Evolutionary conservation across 345 rosid genomes (phyloP).

Genomic region (Durio zibethinus): DNA sequence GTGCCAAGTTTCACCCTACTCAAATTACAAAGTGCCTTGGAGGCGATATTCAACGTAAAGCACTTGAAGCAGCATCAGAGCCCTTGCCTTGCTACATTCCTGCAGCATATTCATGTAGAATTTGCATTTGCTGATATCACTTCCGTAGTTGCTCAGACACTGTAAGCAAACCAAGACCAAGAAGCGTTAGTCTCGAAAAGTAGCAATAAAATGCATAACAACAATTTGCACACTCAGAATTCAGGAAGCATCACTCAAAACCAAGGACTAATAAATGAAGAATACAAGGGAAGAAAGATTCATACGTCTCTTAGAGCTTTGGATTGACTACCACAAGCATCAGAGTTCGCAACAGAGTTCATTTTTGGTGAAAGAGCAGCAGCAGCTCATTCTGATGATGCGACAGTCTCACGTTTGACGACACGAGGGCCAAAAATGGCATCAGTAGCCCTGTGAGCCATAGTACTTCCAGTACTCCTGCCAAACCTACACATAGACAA

Average conservation of each 20-base stretch:
- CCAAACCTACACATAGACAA: constrained; percentile 29
- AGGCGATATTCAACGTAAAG: neutral
- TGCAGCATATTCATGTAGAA: constrained; percentile 52
- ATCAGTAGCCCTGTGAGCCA: constrained; percentile 53
- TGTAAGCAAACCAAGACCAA: constrained; percentile 5
- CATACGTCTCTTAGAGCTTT: constrained; percentile 48
- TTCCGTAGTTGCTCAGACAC: constrained; percentile 41
- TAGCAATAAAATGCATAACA: neutral
- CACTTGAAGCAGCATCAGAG: constrained; percentile 17
- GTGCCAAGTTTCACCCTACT: neutral
- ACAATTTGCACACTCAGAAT: neutral
- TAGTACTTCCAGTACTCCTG: constrained; percentile 39
- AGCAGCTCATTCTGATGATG: constrained; percentile 34
- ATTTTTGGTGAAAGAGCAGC: constrained; percentile 23
- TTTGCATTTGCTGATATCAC: constrained; percentile 47
- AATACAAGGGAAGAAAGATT: neutral
- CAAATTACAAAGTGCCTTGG: neutral
- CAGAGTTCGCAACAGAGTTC: constrained; percentile 20
- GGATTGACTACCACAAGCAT: constrained; percentile 40
- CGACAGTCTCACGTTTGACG: constrained; percentile 37
- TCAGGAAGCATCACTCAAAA: neutral
- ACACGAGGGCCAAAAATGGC: constrained; percentile 47
- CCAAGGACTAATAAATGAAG: neutral
- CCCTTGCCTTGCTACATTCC: constrained; percentile 38
- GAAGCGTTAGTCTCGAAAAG: neutral